Percentiles rank a stretch among this genome's conserved stretches.
Evolutionary conservation across 352 stramenopile species (phyloP).

Genomic region (Globisporangium iwayamae): DNA sequence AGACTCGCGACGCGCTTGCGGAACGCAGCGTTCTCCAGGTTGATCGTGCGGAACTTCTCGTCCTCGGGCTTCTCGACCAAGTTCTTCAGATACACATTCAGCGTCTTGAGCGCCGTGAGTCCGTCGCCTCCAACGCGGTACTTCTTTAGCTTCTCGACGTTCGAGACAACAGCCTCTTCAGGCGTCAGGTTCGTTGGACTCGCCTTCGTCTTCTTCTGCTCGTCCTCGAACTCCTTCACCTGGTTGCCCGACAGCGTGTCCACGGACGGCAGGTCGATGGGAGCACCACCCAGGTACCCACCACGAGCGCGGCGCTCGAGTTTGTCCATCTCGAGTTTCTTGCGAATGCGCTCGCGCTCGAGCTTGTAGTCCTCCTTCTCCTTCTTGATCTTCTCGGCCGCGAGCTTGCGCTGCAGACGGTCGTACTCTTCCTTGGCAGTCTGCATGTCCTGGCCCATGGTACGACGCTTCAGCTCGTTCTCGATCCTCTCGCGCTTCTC

Average conservation of each 20-base stretch:
- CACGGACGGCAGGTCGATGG: constrained; percentile 49
- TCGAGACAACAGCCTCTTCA: constrained; percentile 69
- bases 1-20: constrained; percentile 86
- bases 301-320: constrained; percentile 78
- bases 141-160: constrained; percentile 78
- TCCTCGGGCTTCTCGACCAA: constrained; percentile 84
- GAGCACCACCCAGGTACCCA: constrained; percentile 71
- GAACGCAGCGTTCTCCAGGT: constrained; percentile 88
- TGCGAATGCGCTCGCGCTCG: constrained; percentile 86
- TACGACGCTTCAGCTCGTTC: constrained; percentile 73
- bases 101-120: constrained; percentile 75
- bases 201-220: constrained; percentile 31
- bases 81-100: constrained; percentile 88
- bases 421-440: constrained; percentile 83
- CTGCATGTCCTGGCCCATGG: constrained; percentile 71
- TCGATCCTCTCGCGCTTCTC: constrained; percentile 73
- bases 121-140: constrained; percentile 83
- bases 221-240: constrained; percentile 16
- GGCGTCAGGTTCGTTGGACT: constrained; percentile 42
- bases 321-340: constrained; percentile 91
- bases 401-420: constrained; percentile 71
- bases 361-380: constrained; percentile 87
- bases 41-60: constrained; percentile 90
- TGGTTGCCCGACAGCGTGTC: constrained; percentile 21
- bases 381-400: constrained; percentile 81